A percentile compares a stretch with the other conserved stretches of the same genome.
Conservation (phyloP, 1,139 yeast genomes). For the Spathaspora jeffriesii region DNA sequence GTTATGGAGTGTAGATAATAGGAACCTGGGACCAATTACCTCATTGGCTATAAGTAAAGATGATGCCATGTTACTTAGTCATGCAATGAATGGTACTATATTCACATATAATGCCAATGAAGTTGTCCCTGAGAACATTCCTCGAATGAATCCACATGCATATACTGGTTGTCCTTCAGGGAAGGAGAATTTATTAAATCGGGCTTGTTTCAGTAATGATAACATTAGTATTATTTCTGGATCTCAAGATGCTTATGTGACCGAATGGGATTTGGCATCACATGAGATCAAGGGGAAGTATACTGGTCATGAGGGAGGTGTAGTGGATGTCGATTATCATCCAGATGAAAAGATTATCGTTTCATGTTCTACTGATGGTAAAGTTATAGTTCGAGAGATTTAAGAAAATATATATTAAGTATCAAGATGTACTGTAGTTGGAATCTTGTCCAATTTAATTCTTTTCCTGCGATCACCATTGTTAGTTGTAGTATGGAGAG, state of each 20-base stretch:
- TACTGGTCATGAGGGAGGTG: slow-evolving; percentile 64
- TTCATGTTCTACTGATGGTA: slow-evolving; percentile 53
- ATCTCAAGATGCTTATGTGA: slow-evolving; percentile 59
- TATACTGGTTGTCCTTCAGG: slow-evolving; percentile 65
- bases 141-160: slow-evolving; percentile 42
- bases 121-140: slow-evolving; percentile 33
- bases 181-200: slow-evolving; percentile 50
- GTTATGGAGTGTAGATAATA: slow-evolving; percentile 38
- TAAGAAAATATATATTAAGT: slow-evolving; percentile 8
- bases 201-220: slow-evolving; percentile 46
- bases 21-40: slow-evolving; percentile 53
- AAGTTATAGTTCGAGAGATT: slow-evolving; percentile 43
- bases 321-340: slow-evolving; percentile 57
- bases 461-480: slow-evolving; percentile 5
- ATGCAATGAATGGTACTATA: slow-evolving; percentile 59
- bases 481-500: neutral
- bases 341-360: slow-evolving; percentile 36
- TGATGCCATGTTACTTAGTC: slow-evolving; percentile 52
- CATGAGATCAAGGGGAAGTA: slow-evolving; percentile 47
- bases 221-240: slow-evolving; percentile 52
- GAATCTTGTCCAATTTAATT: slow-evolving; percentile 10
- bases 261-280: slow-evolving; percentile 62
- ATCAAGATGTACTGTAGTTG: slow-evolving; percentile 22
- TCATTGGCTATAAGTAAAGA: slow-evolving; percentile 51
- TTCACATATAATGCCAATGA: slow-evolving; percentile 57